Evolutionary conservation across 768 basidiomycete genomes (phyloP).

Genomic region (Calocybe cyanea): DNA sequence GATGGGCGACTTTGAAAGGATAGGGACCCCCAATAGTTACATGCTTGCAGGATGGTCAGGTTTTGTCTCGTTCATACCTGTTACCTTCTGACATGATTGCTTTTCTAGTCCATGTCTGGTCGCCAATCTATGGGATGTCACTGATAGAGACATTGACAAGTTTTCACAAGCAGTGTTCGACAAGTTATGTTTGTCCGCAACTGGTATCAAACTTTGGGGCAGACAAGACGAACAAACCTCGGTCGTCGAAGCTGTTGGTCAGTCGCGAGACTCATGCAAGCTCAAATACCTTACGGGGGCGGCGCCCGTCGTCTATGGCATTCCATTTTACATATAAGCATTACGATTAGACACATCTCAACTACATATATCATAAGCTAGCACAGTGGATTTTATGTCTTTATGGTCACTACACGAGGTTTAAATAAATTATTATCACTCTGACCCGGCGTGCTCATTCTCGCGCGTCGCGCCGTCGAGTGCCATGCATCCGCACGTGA

Average conservation of each 20-base stretch:
- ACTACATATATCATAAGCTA: not conserved
- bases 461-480: no score
- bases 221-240: constrained; percentile 31
- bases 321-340: constrained; percentile 77
- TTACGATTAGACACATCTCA: not conserved
- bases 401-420: not conserved
- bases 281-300: constrained; percentile 93
- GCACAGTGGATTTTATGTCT: not conserved
- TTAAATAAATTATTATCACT: no score
- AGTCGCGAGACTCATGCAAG: constrained; percentile 79
- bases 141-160: constrained; percentile 95
- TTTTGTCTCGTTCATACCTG: no score
- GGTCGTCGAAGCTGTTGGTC: constrained; percentile 73
- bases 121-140: constrained; percentile 98
- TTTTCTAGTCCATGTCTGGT: constrained; percentile 77
- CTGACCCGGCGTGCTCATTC: no score
- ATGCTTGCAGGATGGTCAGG: constrained; percentile 96
- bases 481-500: constrained; percentile 1
- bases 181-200: constrained; percentile 49
- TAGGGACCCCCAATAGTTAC: constrained; percentile 91
- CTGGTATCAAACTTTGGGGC: constrained; percentile 22
- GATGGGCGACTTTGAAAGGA: constrained; percentile 91
- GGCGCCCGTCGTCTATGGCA: constrained; percentile 91
- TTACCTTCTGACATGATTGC: not conserved
- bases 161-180: constrained; percentile 83